phyloP scores from a whole-genome alignment of 768 basidiomycete species.

The Mycena floridula region DNA sequence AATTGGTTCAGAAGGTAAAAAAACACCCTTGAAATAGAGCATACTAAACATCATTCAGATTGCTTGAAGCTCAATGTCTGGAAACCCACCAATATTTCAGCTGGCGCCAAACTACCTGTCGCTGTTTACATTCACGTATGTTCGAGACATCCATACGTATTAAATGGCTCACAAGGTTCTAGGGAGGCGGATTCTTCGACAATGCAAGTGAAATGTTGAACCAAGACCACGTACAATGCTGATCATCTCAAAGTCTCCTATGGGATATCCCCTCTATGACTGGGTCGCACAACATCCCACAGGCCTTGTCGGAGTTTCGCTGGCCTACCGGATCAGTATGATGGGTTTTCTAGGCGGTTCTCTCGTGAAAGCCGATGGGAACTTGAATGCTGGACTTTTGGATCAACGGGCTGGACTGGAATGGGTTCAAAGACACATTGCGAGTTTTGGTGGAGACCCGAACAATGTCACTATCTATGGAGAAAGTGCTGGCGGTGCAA shows the following conservation, averaged over 20 bases:
- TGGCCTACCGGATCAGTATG: slow-evolving; percentile 13
- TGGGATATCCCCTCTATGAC: slow-evolving; percentile 41
- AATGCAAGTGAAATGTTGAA: slow-evolving; percentile 24
- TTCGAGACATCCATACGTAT: background rate
- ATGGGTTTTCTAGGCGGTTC: slow-evolving; percentile 16
- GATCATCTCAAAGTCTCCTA: slow-evolving; percentile 36
- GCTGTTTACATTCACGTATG: slow-evolving; percentile 36
- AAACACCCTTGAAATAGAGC: no score
- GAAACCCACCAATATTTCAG: slow-evolving; percentile 31
- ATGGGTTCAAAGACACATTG: slow-evolving; percentile 25
- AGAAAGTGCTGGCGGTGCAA: slow-evolving; percentile 38
- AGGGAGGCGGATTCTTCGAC: slow-evolving; percentile 37
- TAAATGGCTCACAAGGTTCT: background rate
- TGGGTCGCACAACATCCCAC: slow-evolving; percentile 36
- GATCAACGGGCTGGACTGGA: slow-evolving; percentile 26
- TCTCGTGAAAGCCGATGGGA: slow-evolving; percentile 17
- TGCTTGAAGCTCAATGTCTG: slow-evolving; percentile 37
- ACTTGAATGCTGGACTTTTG: slow-evolving; percentile 25
- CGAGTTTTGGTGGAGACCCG: slow-evolving; percentile 13
- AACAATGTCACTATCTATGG: slow-evolving; percentile 7
- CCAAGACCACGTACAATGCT: no score
- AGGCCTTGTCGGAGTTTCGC: slow-evolving; percentile 14
- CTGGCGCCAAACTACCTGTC: slow-evolving; percentile 30
- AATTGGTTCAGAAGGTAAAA: slow-evolving; percentile 39
- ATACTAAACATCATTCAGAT: no score